Conservation (phyloP, 2,329 filamentous ascomycete genomes). For the Neurospora sp. region DNA sequence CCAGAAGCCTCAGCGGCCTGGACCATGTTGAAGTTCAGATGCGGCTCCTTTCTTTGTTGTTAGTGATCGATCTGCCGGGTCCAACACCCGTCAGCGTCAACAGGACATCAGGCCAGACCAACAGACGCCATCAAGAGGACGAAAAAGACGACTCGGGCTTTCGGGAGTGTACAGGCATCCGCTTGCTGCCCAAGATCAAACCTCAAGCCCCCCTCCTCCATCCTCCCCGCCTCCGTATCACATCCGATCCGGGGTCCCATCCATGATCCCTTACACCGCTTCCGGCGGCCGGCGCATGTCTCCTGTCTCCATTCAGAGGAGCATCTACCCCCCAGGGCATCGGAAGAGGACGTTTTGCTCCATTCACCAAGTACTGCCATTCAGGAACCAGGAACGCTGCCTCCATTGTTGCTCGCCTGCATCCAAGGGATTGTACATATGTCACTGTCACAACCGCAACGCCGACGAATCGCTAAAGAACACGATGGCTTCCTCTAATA, state of each 20-base stretch:
- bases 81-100: not conserved
- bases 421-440: not conserved
- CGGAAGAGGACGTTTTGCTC: not conserved
- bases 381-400: not conserved
- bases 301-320: not conserved
- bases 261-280: not conserved
- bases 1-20: not conserved
- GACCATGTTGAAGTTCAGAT: not conserved
- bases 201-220: not conserved
- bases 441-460: not conserved
- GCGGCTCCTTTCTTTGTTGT: not conserved
- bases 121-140: not conserved
- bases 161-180: not conserved
- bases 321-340: not conserved
- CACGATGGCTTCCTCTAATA: slow-evolving; percentile 2
- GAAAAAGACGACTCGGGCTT: not conserved
- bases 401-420: not conserved
- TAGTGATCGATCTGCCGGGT: not conserved
- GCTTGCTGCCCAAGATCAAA: not conserved
- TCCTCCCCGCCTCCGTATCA: not conserved
- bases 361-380: not conserved
- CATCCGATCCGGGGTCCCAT: not conserved
- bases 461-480: slow-evolving; percentile 6
- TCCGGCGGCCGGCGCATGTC: not conserved
- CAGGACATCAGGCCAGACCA: not conserved